Percentiles rank a stretch among this genome's conserved stretches.
phyloP scores from a whole-genome alignment of 164 flowering plant species.

The Santalum album region DNA sequence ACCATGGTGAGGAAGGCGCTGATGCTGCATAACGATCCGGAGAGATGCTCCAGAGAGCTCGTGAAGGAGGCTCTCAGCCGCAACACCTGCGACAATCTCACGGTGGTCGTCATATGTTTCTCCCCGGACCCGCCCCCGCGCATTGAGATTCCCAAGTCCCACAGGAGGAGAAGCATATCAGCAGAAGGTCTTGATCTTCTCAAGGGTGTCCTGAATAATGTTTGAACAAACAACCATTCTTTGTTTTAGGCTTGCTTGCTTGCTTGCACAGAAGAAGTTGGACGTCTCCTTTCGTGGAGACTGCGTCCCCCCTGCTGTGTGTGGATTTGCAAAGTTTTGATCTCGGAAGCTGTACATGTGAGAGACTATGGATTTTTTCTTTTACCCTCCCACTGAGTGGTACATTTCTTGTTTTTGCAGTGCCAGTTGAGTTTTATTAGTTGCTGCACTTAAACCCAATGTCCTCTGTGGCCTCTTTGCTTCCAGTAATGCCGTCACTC shows the following conservation, averaged over 20 bases:
- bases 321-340: too few species aligned
- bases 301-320: too few species aligned
- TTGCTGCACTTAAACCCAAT: too few species aligned
- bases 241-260: background rate
- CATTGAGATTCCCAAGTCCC: slow-evolving; percentile 13
- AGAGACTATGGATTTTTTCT: too few species aligned
- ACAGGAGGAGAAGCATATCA: slow-evolving; percentile 18
- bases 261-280: too few species aligned
- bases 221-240: background rate
- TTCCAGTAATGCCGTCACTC: too few species aligned
- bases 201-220: slow-evolving; percentile 12
- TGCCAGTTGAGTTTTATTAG: too few species aligned
- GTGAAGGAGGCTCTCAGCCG: slow-evolving; percentile 19
- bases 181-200: slow-evolving; percentile 19
- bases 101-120: slow-evolving; percentile 20
- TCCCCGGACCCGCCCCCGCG: slow-evolving; percentile 18
- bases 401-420: too few species aligned
- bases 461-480: too few species aligned
- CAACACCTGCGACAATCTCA: slow-evolving; percentile 19
- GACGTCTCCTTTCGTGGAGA: too few species aligned
- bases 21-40: slow-evolving; percentile 17
- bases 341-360: too few species aligned
- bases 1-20: slow-evolving; percentile 16
- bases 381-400: too few species aligned
- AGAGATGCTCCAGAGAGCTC: slow-evolving; percentile 14